phyloP scores from a whole-genome alignment of 1,284 basidiomycete genomes.

The Trichosporon sp. region DNA sequence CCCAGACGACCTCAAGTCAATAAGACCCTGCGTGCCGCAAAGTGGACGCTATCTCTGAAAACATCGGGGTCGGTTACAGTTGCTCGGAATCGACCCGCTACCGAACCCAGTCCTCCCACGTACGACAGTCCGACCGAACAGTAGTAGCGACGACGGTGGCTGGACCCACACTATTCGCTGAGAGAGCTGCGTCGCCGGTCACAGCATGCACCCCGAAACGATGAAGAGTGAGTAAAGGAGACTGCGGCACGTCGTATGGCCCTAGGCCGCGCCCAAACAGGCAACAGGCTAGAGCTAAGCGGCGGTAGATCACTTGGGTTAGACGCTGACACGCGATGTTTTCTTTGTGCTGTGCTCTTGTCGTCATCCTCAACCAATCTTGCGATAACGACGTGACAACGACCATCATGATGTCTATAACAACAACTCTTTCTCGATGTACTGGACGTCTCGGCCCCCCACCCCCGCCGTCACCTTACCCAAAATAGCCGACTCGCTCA shows the following conservation, averaged over 20 bases:
- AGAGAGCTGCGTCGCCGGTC: neutral
- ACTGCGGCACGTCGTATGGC: neutral
- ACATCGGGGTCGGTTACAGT: neutral
- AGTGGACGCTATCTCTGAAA: neutral
- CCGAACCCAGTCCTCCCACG: neutral
- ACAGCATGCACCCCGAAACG: neutral
- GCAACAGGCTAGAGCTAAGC: neutral
- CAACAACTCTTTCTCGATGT: neutral
- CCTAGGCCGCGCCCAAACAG: neutral
- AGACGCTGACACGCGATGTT: neutral
- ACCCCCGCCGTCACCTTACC: neutral
- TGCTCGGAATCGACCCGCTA: neutral
- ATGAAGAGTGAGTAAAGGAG: neutral
- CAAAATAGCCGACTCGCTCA: conserved; percentile 37
- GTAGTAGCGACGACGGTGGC: neutral
- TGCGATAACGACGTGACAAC: neutral
- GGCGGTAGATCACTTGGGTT: neutral
- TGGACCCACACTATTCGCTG: neutral
- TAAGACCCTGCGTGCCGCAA: too few species aligned
- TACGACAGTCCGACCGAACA: neutral
- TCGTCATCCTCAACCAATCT: neutral
- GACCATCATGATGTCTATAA: neutral
- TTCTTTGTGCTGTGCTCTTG: neutral
- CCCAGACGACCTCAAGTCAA: too few species aligned
- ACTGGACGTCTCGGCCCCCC: neutral